phyloP scores from a whole-genome alignment of 2,329 filamentous ascomycete species.

The Madurella mycetomatis region DNA sequence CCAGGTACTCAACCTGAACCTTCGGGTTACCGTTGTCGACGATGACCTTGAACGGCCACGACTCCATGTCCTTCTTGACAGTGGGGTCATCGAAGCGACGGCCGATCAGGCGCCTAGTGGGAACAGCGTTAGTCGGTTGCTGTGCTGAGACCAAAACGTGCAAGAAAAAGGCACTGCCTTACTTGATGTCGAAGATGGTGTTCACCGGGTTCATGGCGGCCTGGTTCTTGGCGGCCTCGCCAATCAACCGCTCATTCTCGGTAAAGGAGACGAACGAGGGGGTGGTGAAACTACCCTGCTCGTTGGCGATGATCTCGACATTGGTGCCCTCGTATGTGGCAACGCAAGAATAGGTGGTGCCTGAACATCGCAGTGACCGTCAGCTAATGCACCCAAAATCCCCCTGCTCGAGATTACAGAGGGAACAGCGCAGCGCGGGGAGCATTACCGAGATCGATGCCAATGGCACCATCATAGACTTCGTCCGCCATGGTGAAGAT shows the following conservation, averaged over 20 bases:
- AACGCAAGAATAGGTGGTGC: slow-evolving; percentile 99
- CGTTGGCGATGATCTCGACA: slow-evolving; percentile 99
- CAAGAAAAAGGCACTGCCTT: slow-evolving; percentile 36
- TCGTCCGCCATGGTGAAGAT: slow-evolving; percentile 81
- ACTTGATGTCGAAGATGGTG: slow-evolving; percentile 99
- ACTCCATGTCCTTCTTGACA: slow-evolving; percentile 98
- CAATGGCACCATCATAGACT: slow-evolving; percentile 99
- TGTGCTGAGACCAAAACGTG: neutral
- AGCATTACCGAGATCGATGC: slow-evolving; percentile 94
- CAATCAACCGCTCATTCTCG: slow-evolving; percentile 96
- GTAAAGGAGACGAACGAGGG: slow-evolving; percentile 99
- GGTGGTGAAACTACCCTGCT: slow-evolving; percentile 98
- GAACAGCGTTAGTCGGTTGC: slow-evolving; percentile 11
- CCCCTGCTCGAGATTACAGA: slow-evolving; percentile 10
- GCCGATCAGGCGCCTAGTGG: slow-evolving; percentile 87
- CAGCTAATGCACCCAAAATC: slow-evolving; percentile 17
- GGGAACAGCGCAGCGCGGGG: slow-evolving; percentile 8
- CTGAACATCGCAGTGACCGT: slow-evolving; percentile 42
- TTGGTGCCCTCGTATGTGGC: slow-evolving; percentile 99
- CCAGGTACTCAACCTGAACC: slow-evolving; percentile 93
- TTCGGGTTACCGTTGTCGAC: slow-evolving; percentile 84
- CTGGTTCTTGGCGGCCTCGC: slow-evolving; percentile 99
- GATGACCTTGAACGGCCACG: slow-evolving; percentile 98
- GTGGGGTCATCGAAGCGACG: slow-evolving; percentile 91
- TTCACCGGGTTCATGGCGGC: slow-evolving; percentile 98